Base-by-base conservation (phyloP, 164 flowering plant genomes). In the Vitis riparia region DNA sequence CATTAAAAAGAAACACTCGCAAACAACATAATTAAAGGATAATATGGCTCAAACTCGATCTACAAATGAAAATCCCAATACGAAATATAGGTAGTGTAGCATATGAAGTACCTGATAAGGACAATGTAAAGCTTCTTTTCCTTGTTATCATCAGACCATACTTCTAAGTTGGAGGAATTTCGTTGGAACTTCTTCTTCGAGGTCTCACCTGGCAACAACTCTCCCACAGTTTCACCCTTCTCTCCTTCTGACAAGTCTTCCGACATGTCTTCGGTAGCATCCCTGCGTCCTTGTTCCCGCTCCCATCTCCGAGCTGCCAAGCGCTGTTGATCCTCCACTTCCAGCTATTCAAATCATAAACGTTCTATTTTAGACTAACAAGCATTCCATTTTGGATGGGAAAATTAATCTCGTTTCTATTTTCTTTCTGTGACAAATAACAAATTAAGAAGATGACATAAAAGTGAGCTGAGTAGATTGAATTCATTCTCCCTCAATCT, bases 191-290 rank as follows among this genome's bases (percentile, higher is more conserved):
- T 81, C 51, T 76, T 83, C 77, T 75, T 83, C 10, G 97, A 95
- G 23, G 94, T 85, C 51, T 87, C 92, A 53, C 70, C 63, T 50
- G 55, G 75, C 29, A 73, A 4, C 59, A 80, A 30, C 77, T 89
- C 95, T 48, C 85, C 92, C 11, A 83, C 1, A 1, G 61, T 68
- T 64, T 91, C 98, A 27, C 93, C 97, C 69, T 80, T 91, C 76
- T 93, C 98, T 17, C 86, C 87, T 74, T 89, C 93, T 1, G 93
- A 89, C 65, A 87, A 70, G 67, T 89, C 93, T 65, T 89, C 93
- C 0, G 88, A 87, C 96, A 93, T 85, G 75, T 93, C 98, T 53
- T 93, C 98, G 0, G 94, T 90, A 10, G 84, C 96, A 79, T 93
- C 98, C 73, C 74, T 79, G 30, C 83, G 94, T 6, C 97, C 96